Evolutionary conservation across 1,139 yeast species (phyloP), one percentile per base, ranked within the genome.

Genomic region (Pichia sp.): DNA sequence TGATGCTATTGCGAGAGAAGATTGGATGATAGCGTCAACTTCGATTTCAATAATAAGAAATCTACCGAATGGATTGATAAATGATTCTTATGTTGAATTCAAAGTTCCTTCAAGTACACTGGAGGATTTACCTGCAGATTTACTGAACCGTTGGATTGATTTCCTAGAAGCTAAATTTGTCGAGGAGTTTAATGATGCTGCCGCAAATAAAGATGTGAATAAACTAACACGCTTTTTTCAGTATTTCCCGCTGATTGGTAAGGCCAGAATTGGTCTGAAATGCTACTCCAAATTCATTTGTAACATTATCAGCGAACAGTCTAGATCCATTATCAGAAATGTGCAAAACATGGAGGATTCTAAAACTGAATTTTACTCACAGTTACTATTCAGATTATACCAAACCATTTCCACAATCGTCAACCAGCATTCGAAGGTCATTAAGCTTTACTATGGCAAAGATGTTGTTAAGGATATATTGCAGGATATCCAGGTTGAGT

Each of bases 21-120:
- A 85, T 60, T 81, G 94, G 87, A 78, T 75, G 47, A 58, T 73
- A 42, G 92, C 95, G 0, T 88, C 95, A 1, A 66, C 67, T 44
- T 75, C 85, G 39, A 79, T 87, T 9, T 63, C 66, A 27, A 69
- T 72, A 29, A 79, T 79, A 8, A 66, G 75, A 27, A 56, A 67
- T 29, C 64, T 85, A 33, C 86, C 95, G 0, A 52, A 61, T 0
- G 70, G 68, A 3, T 60, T 85, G 27, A 68, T 73, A 9, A 54
- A 63, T 10, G 90, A 95, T n/a, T 69, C 74, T 46, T 88, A 82
- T 62, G 92, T 95, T 2, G 75, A 81, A 42, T 79, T 74, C 40
- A 86, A 85, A 56, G 92, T 92, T n/a, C 98, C 99, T 0, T 80
- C 95, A 0, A 72, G 85, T 7, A 95, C 86, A 44, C 73, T 88